A percentile compares a stretch with the other conserved stretches of the same genome.
Evolutionary conservation across 192 early-diverging fungal genomes (phyloP).

Genomic region (Gigaspora rosea): DNA sequence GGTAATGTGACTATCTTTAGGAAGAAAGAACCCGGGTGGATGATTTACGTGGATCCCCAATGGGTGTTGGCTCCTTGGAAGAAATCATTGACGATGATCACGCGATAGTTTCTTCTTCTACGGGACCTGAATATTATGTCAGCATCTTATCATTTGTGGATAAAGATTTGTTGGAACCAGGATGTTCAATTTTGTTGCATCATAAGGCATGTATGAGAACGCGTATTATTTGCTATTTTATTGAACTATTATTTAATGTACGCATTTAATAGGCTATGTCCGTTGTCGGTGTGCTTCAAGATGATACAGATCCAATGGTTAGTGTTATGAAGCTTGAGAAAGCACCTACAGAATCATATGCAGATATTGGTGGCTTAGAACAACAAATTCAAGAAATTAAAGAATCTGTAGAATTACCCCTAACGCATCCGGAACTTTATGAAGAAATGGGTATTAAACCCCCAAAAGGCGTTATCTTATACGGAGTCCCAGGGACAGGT

Average conservation of each 20-base stretch:
- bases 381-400: conserved; percentile 98
- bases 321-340: conserved; percentile 99
- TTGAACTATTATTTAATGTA: neutral
- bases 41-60: conserved; percentile 94
- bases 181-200: conserved; percentile 93
- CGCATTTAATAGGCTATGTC: conserved; percentile 62
- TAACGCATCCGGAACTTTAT: conserved; percentile 97
- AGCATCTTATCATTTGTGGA: conserved; percentile 98
- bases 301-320: conserved; percentile 98
- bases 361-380: conserved; percentile 96
- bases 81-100: conserved; percentile 99
- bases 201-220: conserved; percentile 63
- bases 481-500: conserved; percentile 90
- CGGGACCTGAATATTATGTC: conserved; percentile 97
- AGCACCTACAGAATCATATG: conserved; percentile 98
- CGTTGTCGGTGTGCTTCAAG: conserved; percentile 92
- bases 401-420: conserved; percentile 94
- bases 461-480: conserved; percentile 95
- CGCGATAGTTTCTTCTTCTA: conserved; percentile 91
- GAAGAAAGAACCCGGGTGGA: conserved; percentile 95
- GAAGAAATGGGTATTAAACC: conserved; percentile 99
- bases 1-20: conserved; percentile 37
- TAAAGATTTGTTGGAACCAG: conserved; percentile 97
- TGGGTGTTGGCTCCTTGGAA: conserved; percentile 94
- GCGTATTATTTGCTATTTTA: neutral